Percentiles rank a stretch among this genome's conserved stretches.
These are phyloP conservation scores for Ligustrum vulgare DNA, from an alignment of 257 asterid species.

Conservation along the genomic window DNA sequence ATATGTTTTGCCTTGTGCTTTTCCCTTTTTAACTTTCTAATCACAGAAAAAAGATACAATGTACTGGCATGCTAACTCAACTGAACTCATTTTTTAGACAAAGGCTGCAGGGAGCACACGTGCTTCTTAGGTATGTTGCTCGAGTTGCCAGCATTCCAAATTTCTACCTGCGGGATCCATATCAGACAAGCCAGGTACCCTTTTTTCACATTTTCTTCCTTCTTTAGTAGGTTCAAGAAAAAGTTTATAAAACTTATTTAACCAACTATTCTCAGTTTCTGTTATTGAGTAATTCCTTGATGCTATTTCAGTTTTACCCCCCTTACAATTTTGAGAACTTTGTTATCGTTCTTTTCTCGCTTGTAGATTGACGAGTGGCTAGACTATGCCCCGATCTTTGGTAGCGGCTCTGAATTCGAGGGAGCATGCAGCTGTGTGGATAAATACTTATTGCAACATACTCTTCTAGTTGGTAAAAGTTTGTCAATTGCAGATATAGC, in stretches of 20 bases:
- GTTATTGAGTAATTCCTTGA: not conserved
- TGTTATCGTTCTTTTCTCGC: constrained; percentile 10
- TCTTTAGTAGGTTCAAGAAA: not conserved
- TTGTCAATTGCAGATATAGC: constrained; percentile 86
- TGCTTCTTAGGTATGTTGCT: constrained; percentile 62
- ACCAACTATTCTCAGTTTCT: not conserved
- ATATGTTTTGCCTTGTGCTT: not conserved
- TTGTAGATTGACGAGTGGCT: constrained; percentile 85
- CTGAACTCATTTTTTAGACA: constrained; percentile 54
- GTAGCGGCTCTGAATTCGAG: constrained; percentile 85
- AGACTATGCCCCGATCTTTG: constrained; percentile 66
- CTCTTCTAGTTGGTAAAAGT: constrained; percentile 65
- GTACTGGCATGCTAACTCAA: constrained; percentile 8
- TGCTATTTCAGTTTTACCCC: not conserved
- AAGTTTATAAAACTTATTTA: not conserved
- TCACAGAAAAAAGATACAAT: not conserved
- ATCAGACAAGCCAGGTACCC: constrained; percentile 62
- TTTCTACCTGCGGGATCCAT: constrained; percentile 53
- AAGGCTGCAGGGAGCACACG: constrained; percentile 58
- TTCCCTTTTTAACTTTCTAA: not conserved
- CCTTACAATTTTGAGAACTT: not conserved
- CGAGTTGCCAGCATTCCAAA: constrained; percentile 45
- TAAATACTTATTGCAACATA: constrained; percentile 53
- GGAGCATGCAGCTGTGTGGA: constrained; percentile 81
- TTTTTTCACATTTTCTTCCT: constrained; percentile 10